phyloP scores from a whole-genome alignment of 306 rosid species.

The Morella rubra region DNA sequence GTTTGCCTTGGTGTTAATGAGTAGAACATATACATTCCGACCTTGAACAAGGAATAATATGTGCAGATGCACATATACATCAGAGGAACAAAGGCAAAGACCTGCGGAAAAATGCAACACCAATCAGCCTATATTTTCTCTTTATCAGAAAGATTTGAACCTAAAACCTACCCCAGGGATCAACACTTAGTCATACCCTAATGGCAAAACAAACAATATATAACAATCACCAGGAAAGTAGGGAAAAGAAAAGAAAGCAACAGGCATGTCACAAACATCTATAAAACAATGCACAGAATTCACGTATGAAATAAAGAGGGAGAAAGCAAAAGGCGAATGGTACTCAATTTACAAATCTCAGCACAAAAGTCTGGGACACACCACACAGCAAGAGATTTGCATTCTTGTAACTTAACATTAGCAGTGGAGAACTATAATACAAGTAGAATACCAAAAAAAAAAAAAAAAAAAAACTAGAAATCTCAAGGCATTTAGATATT shows the following conservation, averaged over 20 bases:
- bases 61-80: conserved; percentile 99
- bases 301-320: background rate
- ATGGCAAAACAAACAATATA: background rate
- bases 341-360: background rate
- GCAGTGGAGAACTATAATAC: background rate
- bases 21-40: conserved; percentile 89
- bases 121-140: conserved; percentile 23
- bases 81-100: conserved; percentile 86
- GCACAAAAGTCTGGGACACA: background rate
- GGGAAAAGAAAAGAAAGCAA: conserved; percentile 5
- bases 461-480: background rate
- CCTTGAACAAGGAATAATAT: conserved; percentile 88
- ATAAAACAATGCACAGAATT: background rate
- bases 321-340: background rate
- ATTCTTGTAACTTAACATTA: background rate
- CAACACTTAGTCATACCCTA: background rate
- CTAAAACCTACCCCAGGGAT: background rate
- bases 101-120: conserved; percentile 51
- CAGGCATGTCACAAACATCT: background rate
- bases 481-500: background rate
- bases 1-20: conserved; percentile 93
- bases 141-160: background rate
- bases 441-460: background rate
- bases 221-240: conserved; percentile 16
- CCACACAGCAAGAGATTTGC: background rate